phyloP scores from a whole-genome alignment of 805 yeast genomes.

The Teunomyces panamensis region DNA sequence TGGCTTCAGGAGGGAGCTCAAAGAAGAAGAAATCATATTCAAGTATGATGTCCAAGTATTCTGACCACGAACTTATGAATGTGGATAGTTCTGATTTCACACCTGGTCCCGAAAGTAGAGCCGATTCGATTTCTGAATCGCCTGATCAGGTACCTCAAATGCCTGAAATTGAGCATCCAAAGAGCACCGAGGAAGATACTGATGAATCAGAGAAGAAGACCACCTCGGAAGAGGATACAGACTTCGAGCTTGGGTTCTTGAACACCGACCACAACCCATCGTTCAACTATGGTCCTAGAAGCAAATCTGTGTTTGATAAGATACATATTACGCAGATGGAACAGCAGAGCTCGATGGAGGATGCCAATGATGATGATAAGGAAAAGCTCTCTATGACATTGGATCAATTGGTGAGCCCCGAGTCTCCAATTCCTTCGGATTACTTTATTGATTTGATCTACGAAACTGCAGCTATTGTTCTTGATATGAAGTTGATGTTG shows the following conservation, averaged over 20 bases:
- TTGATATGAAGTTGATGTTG: slow-evolving; percentile 62
- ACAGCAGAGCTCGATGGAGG: slow-evolving; percentile 7
- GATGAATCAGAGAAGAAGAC: slow-evolving; percentile 22
- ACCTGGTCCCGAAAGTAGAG: neutral
- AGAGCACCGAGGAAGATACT: slow-evolving; percentile 16
- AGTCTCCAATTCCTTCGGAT: slow-evolving; percentile 55
- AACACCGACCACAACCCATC: slow-evolving; percentile 19
- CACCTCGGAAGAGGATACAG: slow-evolving; percentile 28
- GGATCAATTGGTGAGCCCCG: slow-evolving; percentile 55
- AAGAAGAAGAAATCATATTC: slow-evolving; percentile 15
- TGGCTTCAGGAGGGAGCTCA: slow-evolving; percentile 15
- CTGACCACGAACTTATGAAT: neutral
- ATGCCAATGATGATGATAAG: slow-evolving; percentile 20
- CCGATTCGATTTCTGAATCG: neutral
- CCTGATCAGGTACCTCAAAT: neutral
- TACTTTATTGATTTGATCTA: slow-evolving; percentile 55
- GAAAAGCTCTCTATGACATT: slow-evolving; percentile 38
- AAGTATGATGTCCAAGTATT: neutral
- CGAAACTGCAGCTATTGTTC: slow-evolving; percentile 58
- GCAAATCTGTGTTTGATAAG: slow-evolving; percentile 36
- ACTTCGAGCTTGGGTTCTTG: slow-evolving; percentile 28
- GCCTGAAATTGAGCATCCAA: neutral
- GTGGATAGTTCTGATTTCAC: slow-evolving; percentile 6
- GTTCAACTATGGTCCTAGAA: slow-evolving; percentile 1
- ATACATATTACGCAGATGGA: slow-evolving; percentile 6